Conservation (phyloP, 83 land plant species). For the Diphasiastrum complanatum region DNA sequence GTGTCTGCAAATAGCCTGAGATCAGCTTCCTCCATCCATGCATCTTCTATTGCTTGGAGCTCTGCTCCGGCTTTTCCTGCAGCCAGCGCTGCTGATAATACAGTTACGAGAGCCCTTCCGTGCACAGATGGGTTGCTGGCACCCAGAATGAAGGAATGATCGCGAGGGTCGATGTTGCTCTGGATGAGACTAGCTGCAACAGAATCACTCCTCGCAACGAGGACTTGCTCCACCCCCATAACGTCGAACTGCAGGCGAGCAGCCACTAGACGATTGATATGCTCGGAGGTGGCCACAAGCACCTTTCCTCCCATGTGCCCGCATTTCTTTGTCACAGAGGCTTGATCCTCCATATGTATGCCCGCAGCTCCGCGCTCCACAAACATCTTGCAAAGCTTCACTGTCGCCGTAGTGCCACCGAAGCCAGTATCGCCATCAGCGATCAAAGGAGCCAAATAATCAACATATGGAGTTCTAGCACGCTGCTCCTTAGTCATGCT, state of each 20-base stretch:
- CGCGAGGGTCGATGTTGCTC: constrained; percentile 66
- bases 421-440: constrained; percentile 94
- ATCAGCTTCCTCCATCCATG: constrained; percentile 49
- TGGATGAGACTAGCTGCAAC: constrained; percentile 71
- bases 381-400: constrained; percentile 88
- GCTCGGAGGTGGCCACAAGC: constrained; percentile 63
- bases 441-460: constrained; percentile 70
- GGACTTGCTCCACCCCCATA: constrained; percentile 80
- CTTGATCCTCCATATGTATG: constrained; percentile 87
- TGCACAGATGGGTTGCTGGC: constrained; percentile 58
- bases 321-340: constrained; percentile 82
- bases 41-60: constrained; percentile 73
- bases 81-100: constrained; percentile 46
- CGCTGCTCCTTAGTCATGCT: constrained; percentile 51
- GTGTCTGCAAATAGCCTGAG: constrained; percentile 60
- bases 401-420: constrained; percentile 84
- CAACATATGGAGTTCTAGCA: constrained; percentile 56
- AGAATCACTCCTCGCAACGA: constrained; percentile 82
- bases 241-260: constrained; percentile 78
- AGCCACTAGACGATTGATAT: constrained; percentile 77
- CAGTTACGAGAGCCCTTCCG: constrained; percentile 41
- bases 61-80: constrained; percentile 53
- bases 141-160: constrained; percentile 80
- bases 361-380: constrained; percentile 96
- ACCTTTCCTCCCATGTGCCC: constrained; percentile 98